Evolutionary conservation across 2,329 filamentous ascomycete species (phyloP), one percentile per base, ranked within the genome.

Genomic region (Simplicillium aogashimaense): DNA sequence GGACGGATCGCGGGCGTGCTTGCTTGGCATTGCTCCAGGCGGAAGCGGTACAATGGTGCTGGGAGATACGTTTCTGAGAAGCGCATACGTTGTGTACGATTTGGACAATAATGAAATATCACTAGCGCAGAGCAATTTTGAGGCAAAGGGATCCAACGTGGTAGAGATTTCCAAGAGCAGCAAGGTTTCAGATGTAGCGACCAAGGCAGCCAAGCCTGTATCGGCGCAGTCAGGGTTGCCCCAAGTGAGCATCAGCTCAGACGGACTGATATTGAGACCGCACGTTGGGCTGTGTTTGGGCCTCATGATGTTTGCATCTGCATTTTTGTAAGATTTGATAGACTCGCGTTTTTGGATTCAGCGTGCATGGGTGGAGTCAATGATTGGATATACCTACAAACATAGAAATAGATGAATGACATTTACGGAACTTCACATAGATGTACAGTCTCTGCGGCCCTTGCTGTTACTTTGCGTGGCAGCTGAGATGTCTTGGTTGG

Each of bases 51-150:
- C 72, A n/a, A 69, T 72, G 34, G 74, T 86, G 2, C 63, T 88
- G 20, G 83, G 83, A 13, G 83, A 87, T 53, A 84, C 83, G 0
- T 88, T 88, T 56, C 64, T 88, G 40, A 70, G 83, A 36, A 82
- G 78, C 29, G 83, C 83, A 0, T 88, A 88, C 49, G 72, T 86
- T 12, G 83, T 88, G 10, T 87, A 84, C 54, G 82, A 87, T 54
- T 65, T 86, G 16, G 74, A 68, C 20, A 85, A 83, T 56, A 78
- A 86, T 54, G 69, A 83, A 59, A 78, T 87, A 47, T 81, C 78
- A 2, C 60, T 87, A 28, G 83, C 81, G 2, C 76, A 82, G 56
- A 81, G 81, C 14, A 72, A 69, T 38, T 80, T 78, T 57, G 76
- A 83, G 53, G 63, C 69, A 4, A 53, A 49, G 0, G 37, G 39